Percentiles rank a stretch among this genome's conserved stretches.
phyloP scores from a whole-genome alignment of 2,329 filamentous ascomycete species.

The Colletotrichum coccodes region DNA sequence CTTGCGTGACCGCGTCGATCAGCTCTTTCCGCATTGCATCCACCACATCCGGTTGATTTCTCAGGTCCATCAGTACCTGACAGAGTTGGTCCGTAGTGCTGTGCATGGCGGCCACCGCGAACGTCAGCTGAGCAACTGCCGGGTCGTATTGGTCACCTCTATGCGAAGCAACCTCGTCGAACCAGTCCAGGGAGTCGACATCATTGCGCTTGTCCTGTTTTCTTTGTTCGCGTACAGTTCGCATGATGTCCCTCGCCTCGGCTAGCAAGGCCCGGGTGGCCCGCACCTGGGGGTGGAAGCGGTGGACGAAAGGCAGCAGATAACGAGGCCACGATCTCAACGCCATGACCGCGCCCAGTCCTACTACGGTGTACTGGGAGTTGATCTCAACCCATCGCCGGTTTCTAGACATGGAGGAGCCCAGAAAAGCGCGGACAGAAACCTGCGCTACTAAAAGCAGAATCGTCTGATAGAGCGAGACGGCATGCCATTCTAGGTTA shows the following conservation, averaged over 20 bases:
- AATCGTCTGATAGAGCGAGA: background rate
- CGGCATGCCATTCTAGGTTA: background rate
- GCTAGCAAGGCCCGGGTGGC: background rate
- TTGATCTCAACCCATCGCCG: background rate
- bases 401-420: background rate
- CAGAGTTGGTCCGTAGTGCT: conserved; percentile 7
- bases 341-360: background rate
- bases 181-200: conserved; percentile 5
- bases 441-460: background rate
- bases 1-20: background rate
- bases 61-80: background rate
- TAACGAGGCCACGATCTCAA: background rate
- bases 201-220: background rate
- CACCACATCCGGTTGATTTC: background rate
- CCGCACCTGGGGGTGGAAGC: background rate
- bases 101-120: conserved; percentile 3
- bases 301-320: background rate
- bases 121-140: background rate
- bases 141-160: background rate
- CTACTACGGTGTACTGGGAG: background rate
- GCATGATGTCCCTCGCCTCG: background rate
- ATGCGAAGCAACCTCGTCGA: background rate
- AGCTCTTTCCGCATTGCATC: conserved; percentile 1
- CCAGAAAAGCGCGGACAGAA: background rate
- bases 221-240: background rate